Conservation (phyloP, 441 rosid genomes). For the Kokia cookei region DNA sequence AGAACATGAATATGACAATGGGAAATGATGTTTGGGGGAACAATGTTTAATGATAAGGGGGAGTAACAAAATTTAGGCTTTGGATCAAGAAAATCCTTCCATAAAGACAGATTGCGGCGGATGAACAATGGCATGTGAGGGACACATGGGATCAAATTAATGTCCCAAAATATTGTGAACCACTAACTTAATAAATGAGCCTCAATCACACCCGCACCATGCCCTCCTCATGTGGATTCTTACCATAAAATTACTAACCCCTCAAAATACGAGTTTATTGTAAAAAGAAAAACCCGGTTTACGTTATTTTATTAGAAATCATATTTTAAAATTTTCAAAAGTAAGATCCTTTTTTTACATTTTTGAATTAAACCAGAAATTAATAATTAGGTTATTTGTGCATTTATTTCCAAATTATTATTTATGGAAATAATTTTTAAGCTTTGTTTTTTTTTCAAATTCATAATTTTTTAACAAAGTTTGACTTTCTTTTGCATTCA, state of each 20-base stretch:
- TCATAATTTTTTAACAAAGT: no score
- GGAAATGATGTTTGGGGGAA: background rate
- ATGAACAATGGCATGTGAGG: constrained; percentile 29
- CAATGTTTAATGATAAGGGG: background rate
- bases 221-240: constrained; percentile 20
- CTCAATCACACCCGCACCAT: constrained; percentile 13
- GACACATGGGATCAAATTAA: constrained; percentile 20
- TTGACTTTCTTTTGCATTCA: no score
- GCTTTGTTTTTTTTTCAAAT: no score
- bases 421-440: no score
- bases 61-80: background rate
- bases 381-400: no score
- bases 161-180: constrained; percentile 1
- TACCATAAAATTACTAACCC: background rate
- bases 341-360: no score
- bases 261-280: background rate
- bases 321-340: no score
- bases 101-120: constrained; percentile 10
- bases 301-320: no score
- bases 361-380: no score
- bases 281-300: no score
- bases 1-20: background rate
- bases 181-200: constrained; percentile 10
- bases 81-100: background rate
- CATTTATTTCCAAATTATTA: no score